Evolutionary conservation across 2,329 filamentous ascomycete species (phyloP), one percentile per base, ranked within the genome.

Genomic region (Hypoxylon sp.): DNA sequence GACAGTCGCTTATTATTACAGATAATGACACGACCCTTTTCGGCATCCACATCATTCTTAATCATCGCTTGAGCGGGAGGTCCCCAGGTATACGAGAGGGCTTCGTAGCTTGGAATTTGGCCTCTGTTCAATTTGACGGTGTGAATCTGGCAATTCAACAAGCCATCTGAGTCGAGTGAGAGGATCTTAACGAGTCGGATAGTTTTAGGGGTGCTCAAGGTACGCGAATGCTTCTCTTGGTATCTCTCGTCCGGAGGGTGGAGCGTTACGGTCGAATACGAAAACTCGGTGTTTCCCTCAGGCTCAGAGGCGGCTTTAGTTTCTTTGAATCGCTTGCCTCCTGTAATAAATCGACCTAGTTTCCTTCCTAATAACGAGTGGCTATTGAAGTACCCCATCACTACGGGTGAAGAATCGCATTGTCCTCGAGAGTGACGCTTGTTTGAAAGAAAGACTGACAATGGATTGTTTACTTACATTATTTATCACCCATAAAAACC

Each of bases 71-170:
- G 49, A 1, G 49, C 53, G 7, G 57, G 51, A 12, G 44, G 51
- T 7, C 47, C 44, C 60, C 60, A 62, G 6, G 57, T 60, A 27
- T 62, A 62, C 6, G 60, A 62, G 25, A 62, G 40, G 8, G 60
- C 60, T 30, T 62, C 49, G 29, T 62, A 60, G 8, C 7, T 15
- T 17, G 27, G 16, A 17, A n/a, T 38, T n/a, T 27, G 7, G 5
- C 11, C 12, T 4, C 19, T 12, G 17, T 46, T 27, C 4, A 62
- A 37, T 15, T 60, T 45, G 12, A 49, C 42, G 13, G 47, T 35
- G 17, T 34, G 48, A 34, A 60, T 40, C 5, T 44, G 8, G 30
- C 60, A 61, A 7, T 36, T 19, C 7, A 60, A 27, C 7, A 47
- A 29, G 12, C 44, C 55, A 41, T 54, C 31, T 23, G 31, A 11